These are phyloP conservation scores for Glycyrrhiza uralensis DNA, from an alignment of 306 rosid genomes.

Conservation along the genomic window DNA sequence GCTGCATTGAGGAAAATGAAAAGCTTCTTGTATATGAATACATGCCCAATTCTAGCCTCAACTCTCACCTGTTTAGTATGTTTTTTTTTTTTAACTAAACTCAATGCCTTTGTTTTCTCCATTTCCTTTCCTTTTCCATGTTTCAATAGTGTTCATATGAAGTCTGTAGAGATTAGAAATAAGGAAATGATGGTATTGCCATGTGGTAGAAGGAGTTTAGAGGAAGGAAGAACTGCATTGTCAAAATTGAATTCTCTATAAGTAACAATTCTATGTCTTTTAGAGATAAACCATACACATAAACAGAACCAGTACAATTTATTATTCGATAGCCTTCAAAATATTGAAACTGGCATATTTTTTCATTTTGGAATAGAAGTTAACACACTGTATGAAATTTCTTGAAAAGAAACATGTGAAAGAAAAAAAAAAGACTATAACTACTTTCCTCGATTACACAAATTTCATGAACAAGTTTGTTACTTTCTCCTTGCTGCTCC, in stretches of 20 bases:
- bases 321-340: background rate
- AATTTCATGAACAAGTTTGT: background rate
- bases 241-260: background rate
- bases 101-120: background rate
- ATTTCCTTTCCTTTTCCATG: background rate
- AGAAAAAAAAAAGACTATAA: background rate
- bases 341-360: too few species aligned
- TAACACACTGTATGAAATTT: background rate
- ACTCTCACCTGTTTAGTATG: constrained; percentile 46
- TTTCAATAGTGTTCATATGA: background rate
- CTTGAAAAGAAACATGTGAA: background rate
- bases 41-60: constrained; percentile 54
- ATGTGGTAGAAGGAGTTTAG: background rate
- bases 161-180: too few species aligned
- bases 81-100: background rate
- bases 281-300: background rate
- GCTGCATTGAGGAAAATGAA: constrained; percentile 50
- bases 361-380: too few species aligned
- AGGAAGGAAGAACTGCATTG: background rate
- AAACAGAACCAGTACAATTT: background rate
- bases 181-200: background rate
- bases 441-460: background rate
- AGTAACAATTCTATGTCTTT: background rate
- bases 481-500: background rate
- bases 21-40: constrained; percentile 61